Base-by-base conservation (phyloP, 1,284 basidiomycete genomes). In the Mrakiaceae sp. region DNA sequence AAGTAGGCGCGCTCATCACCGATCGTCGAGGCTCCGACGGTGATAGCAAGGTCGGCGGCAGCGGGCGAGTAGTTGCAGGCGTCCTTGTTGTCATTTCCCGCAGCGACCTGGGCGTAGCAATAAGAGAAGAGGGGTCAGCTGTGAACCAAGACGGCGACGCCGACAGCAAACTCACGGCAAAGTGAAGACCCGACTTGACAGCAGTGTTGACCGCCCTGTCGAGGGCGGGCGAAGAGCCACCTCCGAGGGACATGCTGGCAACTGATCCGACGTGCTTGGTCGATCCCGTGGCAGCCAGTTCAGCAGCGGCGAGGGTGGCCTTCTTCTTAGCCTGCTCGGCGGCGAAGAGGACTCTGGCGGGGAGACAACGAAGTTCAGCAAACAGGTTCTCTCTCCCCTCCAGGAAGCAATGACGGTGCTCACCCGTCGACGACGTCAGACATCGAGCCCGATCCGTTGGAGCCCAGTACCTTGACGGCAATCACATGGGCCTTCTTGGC, bases 241-340 rank as follows among this genome's bases (percentile, higher is more conserved):
- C 95, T 69, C 95, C 95, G 63, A 98, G 86, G 74, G 87, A 90
- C 95, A 98, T 97, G 82, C 95, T 97, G 68, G 90, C 92, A 70
- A 98, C 94, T 51, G 93, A 95, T 50, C 95, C 95, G 81, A 93
- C 94, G 81, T 90, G 87, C 67, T 79, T 81, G 68, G 86, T 87
- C 73, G 81, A 83, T 63, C 86, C 85, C n/a, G 81, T 82, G 61
- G 75, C 78, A 65, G 78, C 81, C 70, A 84, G 75, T 76, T 91
- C 86, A 12, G 81, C 81, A 27, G 79, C 79, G 53, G 88, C 85
- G 39, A 81, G 81, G 46, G 75, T 76, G 2, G 82, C 82, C 67
- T 78, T 76, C 60, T 77, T 73, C 59, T 72, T 75, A 43, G 93
- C 89, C 40, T 82, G 73, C 56, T 81, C 77, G 27, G 87, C 84